Conservation (phyloP, 2,329 filamentous ascomycete genomes). For the Xylariaceae sp. region DNA sequence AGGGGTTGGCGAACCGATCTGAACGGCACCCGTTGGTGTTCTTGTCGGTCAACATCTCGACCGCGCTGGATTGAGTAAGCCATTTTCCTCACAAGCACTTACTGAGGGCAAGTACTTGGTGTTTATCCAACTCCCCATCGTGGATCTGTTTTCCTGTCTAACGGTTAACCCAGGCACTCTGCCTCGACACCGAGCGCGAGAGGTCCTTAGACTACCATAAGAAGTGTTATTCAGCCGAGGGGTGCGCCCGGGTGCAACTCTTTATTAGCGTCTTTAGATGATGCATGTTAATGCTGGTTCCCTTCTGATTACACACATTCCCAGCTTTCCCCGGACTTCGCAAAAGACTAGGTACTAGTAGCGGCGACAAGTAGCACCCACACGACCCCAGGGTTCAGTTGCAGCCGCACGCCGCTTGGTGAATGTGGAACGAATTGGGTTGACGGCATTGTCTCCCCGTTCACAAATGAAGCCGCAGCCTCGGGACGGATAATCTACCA, state of each 20-base stretch:
- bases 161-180: not conserved
- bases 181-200: not conserved
- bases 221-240: slow-evolving; percentile 2
- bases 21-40: not conserved
- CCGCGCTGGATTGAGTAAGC: not conserved
- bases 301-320: slow-evolving; percentile 12
- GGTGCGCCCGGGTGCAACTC: slow-evolving; percentile 3
- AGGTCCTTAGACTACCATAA: slow-evolving; percentile 2
- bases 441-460: slow-evolving; percentile 14
- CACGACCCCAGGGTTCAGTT: slow-evolving; percentile 12
- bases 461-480: slow-evolving; percentile 11
- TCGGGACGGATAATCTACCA: slow-evolving; percentile 15
- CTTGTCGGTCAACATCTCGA: slow-evolving; percentile 2
- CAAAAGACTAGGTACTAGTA: not conserved
- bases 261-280: slow-evolving; percentile 3
- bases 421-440: slow-evolving; percentile 6
- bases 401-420: slow-evolving; percentile 18
- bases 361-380: not conserved
- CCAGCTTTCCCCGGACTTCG: slow-evolving; percentile 7
- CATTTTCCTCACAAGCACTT: not conserved
- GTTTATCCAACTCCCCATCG: not conserved
- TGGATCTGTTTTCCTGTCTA: not conserved
- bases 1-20: slow-evolving; percentile 5
- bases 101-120: slow-evolving; percentile 1
- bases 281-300: slow-evolving; percentile 17